Base-by-base conservation (phyloP, 2,329 filamentous ascomycete species). In the Endoconidiophora laricicola region DNA sequence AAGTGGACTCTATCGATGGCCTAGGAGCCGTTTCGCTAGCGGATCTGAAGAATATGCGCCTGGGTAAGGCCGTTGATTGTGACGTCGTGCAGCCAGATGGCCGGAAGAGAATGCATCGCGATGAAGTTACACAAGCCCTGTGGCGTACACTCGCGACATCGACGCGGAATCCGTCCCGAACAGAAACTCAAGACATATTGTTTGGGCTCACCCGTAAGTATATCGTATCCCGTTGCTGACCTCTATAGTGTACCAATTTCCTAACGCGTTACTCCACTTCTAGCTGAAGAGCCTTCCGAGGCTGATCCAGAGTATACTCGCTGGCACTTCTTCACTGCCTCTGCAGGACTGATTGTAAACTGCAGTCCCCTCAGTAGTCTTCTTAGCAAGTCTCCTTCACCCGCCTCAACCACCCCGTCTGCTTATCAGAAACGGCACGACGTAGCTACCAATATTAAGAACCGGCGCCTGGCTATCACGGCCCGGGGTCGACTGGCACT, bases 391-490 rank as follows among this genome's bases (percentile, higher is more conserved):
- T 43, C 38, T 2, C 24, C 47, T 10, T 39, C 42, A 7, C 51
- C 51, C 12, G 42, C 43, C 38, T 44, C 40, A 14, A 20, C 44
- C 7, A 44, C 51, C 4, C 51, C 51, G 4, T n/a, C 48, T 10
- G 46, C 51, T 5, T n/a, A 49, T 12, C 40, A 44, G 10, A 22
- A 23, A 23, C 43, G 51, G 33, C 20, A 41, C 6, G 6, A 18
- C 6, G 43, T 47, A 6, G 26, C 40, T 9, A 16, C 44, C 4
- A 43, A 47, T 12, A 23, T 44, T 7, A 46, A 46, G 4, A 49
- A 53, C 29, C 47, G 51, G 10, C 51, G 51, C 6, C 44, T 53
- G 6, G 46, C 46, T 22, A 47, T 53, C 22, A 53, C 51, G 4
- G 43, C 44, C 1, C 37, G 47, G 14, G 51, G 51, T 14, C 29